Percentiles rank a stretch among this genome's conserved stretches.
Conservation (phyloP, 805 yeast species). For the Monosporozyma siamensis region DNA sequence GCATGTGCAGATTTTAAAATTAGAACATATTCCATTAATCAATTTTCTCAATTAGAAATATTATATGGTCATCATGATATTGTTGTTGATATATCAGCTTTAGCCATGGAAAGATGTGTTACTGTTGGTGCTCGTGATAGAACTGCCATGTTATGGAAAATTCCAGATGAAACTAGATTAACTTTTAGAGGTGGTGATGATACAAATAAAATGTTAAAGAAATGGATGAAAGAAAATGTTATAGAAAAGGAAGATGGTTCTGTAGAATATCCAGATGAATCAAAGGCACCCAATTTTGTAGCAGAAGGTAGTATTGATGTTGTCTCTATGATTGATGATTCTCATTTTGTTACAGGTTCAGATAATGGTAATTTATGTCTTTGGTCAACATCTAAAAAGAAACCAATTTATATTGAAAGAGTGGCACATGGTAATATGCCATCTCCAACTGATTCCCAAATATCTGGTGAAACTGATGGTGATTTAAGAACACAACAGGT, state of each 20-base stretch:
- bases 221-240: slow-evolving; percentile 28
- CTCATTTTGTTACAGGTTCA: slow-evolving; percentile 88
- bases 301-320: slow-evolving; percentile 86
- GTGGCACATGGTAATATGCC: slow-evolving; percentile 69
- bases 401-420: slow-evolving; percentile 63
- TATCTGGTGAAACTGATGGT: slow-evolving; percentile 42
- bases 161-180: slow-evolving; percentile 87
- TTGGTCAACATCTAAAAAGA: slow-evolving; percentile 88
- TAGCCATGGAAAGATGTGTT: slow-evolving; percentile 83
- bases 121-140: slow-evolving; percentile 94
- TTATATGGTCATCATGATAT: slow-evolving; percentile 93
- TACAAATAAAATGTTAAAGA: slow-evolving; percentile 35
- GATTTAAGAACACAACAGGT: slow-evolving; percentile 38
- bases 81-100: slow-evolving; percentile 71
- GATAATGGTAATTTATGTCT: slow-evolving; percentile 87
- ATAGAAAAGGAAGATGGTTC: slow-evolving; percentile 26
- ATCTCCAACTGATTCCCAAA: slow-evolving; percentile 38
- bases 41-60: slow-evolving; percentile 80
- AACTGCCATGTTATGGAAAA: slow-evolving; percentile 94
- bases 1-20: slow-evolving; percentile 89
- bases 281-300: slow-evolving; percentile 35
- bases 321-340: slow-evolving; percentile 84
- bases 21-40: slow-evolving; percentile 77
- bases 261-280: slow-evolving; percentile 22
- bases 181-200: slow-evolving; percentile 88